Conservation (phyloP, 1,284 basidiomycete species). For the Cutaneotrichosporon arboriforme region DNA sequence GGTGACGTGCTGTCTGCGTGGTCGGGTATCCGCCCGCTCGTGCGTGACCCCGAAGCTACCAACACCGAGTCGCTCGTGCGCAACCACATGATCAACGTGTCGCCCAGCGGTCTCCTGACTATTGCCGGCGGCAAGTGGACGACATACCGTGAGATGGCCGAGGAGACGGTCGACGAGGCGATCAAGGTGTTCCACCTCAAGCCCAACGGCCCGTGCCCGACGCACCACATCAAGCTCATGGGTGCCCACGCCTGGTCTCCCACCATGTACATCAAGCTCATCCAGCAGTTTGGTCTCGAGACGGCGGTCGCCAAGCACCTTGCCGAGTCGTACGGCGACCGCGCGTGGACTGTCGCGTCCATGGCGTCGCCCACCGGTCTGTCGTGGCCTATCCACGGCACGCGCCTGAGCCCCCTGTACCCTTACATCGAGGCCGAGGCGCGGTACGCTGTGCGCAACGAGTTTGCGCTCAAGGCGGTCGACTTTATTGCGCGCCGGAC, state of each 20-base stretch:
- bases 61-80: slow-evolving; percentile 83
- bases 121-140: slow-evolving; percentile 99
- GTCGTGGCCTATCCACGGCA: slow-evolving; percentile 79
- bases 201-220: slow-evolving; percentile 65
- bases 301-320: slow-evolving; percentile 91
- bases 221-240: slow-evolving; percentile 73
- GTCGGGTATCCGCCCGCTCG: slow-evolving; percentile 85
- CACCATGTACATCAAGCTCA: slow-evolving; percentile 95
- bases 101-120: slow-evolving; percentile 75
- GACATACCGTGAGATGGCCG: slow-evolving; percentile 92
- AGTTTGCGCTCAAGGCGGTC: slow-evolving; percentile 83
- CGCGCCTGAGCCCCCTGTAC: slow-evolving; percentile 67
- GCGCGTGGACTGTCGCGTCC: slow-evolving; percentile 88
- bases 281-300: slow-evolving; percentile 84
- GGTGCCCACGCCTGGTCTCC: slow-evolving; percentile 93
- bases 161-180: slow-evolving; percentile 88
- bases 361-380: slow-evolving; percentile 65
- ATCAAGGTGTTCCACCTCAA: slow-evolving; percentile 67
- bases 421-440: slow-evolving; percentile 93
- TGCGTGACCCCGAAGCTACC: slow-evolving; percentile 74
- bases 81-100: slow-evolving; percentile 89
- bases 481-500: slow-evolving; percentile 91
- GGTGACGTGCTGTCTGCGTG: slow-evolving; percentile 97
- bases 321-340: slow-evolving; percentile 83
- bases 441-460: slow-evolving; percentile 79